Conservation (phyloP, 2,329 filamentous ascomycete genomes). For the Atkinsonella hypoxylon region DNA sequence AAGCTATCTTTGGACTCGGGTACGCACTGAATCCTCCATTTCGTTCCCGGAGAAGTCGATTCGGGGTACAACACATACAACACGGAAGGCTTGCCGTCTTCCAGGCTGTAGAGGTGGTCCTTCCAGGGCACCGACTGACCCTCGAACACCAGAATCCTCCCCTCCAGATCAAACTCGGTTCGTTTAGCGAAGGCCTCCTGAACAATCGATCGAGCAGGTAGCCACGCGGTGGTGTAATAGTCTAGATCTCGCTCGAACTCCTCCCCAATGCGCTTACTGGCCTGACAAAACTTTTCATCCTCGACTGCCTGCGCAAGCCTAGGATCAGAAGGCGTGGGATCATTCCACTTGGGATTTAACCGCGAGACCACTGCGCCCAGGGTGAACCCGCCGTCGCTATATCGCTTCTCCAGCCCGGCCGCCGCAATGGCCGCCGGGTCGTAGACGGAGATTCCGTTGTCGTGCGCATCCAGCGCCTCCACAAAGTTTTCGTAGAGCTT, state of each 20-base stretch:
- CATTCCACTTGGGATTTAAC: conserved; percentile 73
- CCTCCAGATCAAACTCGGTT: conserved; percentile 54
- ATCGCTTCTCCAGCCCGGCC: conserved; percentile 69
- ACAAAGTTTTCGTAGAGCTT: conserved; percentile 92
- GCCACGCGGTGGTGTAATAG: conserved; percentile 65
- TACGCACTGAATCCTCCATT: conserved; percentile 94
- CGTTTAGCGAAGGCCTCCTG: conserved; percentile 62
- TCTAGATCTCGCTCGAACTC: conserved; percentile 75
- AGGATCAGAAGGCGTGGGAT: conserved; percentile 40
- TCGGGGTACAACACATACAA: conserved; percentile 90
- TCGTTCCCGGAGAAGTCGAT: conserved; percentile 58
- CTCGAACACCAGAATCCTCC: conserved; percentile 71
- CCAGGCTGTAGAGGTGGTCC: conserved; percentile 85
- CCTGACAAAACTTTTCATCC: conserved; percentile 66
- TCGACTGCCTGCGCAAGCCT: conserved; percentile 56
- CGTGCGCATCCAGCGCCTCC: conserved; percentile 93
- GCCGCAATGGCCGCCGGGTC: conserved; percentile 57
- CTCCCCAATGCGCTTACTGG: conserved; percentile 75
- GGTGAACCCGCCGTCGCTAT: conserved; percentile 70
- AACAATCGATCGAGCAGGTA: conserved; percentile 75
- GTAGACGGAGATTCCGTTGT: conserved; percentile 84
- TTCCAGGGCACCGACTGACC: conserved; percentile 81
- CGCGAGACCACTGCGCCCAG: conserved; percentile 74
- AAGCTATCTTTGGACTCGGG: conserved; percentile 77
- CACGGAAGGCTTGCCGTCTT: conserved; percentile 49